Percentiles rank a stretch among this genome's conserved stretches.
These are phyloP conservation scores for Myxozyma melibiosi DNA, from an alignment of 805 yeast genomes.

Conservation along the genomic window DNA sequence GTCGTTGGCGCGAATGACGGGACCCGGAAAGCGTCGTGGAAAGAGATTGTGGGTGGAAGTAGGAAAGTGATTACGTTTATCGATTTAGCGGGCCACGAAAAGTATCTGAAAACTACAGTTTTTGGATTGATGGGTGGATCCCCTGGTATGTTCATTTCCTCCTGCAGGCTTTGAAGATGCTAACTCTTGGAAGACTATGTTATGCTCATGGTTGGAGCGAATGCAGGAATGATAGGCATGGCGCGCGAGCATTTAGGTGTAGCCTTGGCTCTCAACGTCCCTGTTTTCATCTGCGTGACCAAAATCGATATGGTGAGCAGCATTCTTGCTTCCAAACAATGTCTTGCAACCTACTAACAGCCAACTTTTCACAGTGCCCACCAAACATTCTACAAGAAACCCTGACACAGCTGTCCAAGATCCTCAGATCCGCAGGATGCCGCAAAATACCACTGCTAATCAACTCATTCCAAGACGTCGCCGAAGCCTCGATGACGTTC, in stretches of 20 bases:
- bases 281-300: conserved; percentile 32
- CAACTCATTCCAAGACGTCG: conserved; percentile 26
- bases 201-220: conserved; percentile 35
- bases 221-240: conserved; percentile 35
- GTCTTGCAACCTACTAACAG: not conserved
- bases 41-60: conserved; percentile 28
- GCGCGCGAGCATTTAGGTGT: conserved; percentile 34
- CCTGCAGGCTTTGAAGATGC: not conserved
- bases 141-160: conserved; percentile 21
- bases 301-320: conserved; percentile 32
- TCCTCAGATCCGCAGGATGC: conserved; percentile 31
- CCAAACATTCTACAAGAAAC: conserved; percentile 28
- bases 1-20: conserved; percentile 31
- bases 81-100: conserved; percentile 35
- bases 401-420: conserved; percentile 27
- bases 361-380: conserved; percentile 21
- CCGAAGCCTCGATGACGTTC: conserved; percentile 23
- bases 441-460: conserved; percentile 33
- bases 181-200: conserved; percentile 23
- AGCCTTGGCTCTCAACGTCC: conserved; percentile 31
- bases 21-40: conserved; percentile 29
- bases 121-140: conserved; percentile 35
- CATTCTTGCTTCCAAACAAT: not conserved
- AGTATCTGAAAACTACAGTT: conserved; percentile 32
- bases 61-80: conserved; percentile 31